Conservation (phyloP, 805 yeast species). For the Yamadazyma takamatsuzukensis region DNA sequence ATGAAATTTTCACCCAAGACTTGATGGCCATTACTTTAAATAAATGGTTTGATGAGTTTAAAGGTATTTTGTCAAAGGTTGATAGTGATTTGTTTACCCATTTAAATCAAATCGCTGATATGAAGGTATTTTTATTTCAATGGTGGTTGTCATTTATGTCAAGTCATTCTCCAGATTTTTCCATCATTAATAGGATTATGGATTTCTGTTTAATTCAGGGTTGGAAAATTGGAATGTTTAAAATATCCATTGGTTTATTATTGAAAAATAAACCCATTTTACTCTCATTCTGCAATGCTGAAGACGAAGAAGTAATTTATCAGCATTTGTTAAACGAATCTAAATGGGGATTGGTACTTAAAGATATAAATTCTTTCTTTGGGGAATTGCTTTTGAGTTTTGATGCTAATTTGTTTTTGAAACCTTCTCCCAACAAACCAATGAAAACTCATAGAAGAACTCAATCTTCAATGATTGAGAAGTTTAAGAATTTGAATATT, state of each 20-base stretch:
- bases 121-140: constrained; percentile 51
- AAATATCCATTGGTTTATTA: constrained; percentile 52
- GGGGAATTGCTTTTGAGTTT: constrained; percentile 35
- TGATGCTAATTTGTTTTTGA: constrained; percentile 27
- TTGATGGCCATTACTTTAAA: constrained; percentile 54
- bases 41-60: constrained; percentile 51
- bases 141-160: constrained; percentile 65
- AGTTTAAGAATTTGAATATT: constrained; percentile 23
- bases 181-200: constrained; percentile 46
- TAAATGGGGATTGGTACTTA: constrained; percentile 38
- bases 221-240: constrained; percentile 49
- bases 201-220: constrained; percentile 53
- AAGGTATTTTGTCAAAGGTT: constrained; percentile 34
- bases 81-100: constrained; percentile 43
- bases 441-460: constrained; percentile 14
- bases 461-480: constrained; percentile 22
- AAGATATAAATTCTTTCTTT: constrained; percentile 35
- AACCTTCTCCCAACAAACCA: constrained; percentile 6
- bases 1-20: constrained; percentile 46
- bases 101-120: constrained; percentile 38
- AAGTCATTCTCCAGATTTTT: constrained; percentile 54
- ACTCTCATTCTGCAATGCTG: constrained; percentile 27
- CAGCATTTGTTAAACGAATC: constrained; percentile 42
- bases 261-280: constrained; percentile 45
- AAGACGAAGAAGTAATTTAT: constrained; percentile 41